phyloP scores from a whole-genome alignment of 108 stramenopile genomes.

The Nannochloropsis oceanica region DNA sequence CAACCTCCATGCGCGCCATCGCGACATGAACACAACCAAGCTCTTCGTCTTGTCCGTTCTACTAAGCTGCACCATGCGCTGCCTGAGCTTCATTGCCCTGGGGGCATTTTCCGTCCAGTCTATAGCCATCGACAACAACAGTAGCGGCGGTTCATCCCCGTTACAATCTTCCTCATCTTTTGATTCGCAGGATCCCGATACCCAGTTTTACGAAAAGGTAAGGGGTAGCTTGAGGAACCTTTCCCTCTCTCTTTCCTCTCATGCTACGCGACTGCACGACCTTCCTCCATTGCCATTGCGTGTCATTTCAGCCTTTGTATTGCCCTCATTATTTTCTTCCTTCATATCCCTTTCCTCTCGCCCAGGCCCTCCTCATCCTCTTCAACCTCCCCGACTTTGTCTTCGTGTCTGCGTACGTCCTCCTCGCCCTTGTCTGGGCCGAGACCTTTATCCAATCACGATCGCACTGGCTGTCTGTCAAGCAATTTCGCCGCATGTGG shows the following conservation, averaged over 20 bases:
- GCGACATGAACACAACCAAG: constrained; percentile 43
- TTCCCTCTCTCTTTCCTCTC: too few relatives aligned
- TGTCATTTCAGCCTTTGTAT: background rate
- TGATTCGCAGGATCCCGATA: background rate
- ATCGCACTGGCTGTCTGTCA: constrained; percentile 46
- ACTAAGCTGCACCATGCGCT: constrained; percentile 52
- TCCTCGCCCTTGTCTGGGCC: constrained; percentile 65
- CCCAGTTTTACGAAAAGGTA: constrained; percentile 59
- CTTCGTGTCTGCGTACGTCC: constrained; percentile 60
- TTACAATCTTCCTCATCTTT: background rate
- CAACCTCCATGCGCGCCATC: constrained; percentile 6
- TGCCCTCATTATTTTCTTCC: background rate
- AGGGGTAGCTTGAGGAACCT: background rate
- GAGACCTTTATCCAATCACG: constrained; percentile 60
- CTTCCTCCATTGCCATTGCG: background rate
- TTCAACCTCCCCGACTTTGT: constrained; percentile 73
- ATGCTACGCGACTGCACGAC: background rate
- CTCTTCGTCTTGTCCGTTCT: constrained; percentile 58
- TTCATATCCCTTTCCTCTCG: background rate
- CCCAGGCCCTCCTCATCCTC: constrained; percentile 46
- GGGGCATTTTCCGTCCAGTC: constrained; percentile 56
- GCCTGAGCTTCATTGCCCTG: constrained; percentile 63
- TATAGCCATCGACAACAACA: constrained; percentile 47
- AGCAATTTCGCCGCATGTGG: constrained; percentile 40
- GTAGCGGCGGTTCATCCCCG: constrained; percentile 15